Percentiles rank a stretch among this genome's conserved stretches.
These are phyloP conservation scores for Tagetes erecta DNA, from an alignment of 129 eudicot species.

Conservation along the genomic window DNA sequence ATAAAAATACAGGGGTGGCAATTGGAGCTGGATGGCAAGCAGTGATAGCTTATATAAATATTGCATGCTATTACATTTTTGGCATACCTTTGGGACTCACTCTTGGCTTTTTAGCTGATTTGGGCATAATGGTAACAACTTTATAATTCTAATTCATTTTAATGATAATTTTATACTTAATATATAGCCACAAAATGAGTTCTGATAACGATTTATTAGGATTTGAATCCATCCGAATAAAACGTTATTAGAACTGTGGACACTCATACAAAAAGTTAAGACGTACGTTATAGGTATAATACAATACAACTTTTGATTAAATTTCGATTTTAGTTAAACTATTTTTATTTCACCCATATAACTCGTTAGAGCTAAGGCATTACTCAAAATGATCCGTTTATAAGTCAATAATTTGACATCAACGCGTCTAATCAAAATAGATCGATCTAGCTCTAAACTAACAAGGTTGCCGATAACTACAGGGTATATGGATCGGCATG, in stretches of 20 bases:
- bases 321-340: neutral
- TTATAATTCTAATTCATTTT: neutral
- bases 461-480: neutral
- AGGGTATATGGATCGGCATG: conserved; percentile 76
- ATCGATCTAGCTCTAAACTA: neutral
- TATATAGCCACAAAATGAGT: no score
- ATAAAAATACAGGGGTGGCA: conserved; percentile 48
- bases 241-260: no score
- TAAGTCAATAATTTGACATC: neutral
- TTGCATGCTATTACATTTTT: conserved; percentile 68
- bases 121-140: conserved; percentile 43
- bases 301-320: neutral
- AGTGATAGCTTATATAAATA: conserved; percentile 75
- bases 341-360: neutral
- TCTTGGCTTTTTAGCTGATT: conserved; percentile 43
- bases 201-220: no score
- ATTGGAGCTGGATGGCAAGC: conserved; percentile 78
- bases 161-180: no score
- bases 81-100: conserved; percentile 70
- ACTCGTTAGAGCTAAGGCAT: neutral
- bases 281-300: no score
- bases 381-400: neutral
- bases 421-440: neutral
- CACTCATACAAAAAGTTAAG: no score
- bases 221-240: no score